These are phyloP conservation scores for Wolfiporia cocos DNA, from an alignment of 1,284 basidiomycete species.

Conservation along the genomic window DNA sequence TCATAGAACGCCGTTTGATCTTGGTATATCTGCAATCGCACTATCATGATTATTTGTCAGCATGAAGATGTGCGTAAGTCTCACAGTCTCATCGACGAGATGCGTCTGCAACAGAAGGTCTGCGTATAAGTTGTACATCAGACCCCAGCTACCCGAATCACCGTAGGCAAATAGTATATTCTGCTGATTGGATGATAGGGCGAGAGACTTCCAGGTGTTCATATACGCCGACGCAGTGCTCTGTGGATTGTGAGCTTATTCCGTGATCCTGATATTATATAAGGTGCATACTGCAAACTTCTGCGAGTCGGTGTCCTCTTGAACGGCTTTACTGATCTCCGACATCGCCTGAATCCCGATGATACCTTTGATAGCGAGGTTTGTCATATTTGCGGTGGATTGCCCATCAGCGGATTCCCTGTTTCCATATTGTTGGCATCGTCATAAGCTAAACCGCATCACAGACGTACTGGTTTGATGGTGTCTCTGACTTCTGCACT, in stretches of 20 bases:
- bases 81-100: slow-evolving; percentile 17
- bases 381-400: slow-evolving; percentile 55
- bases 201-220: slow-evolving; percentile 19
- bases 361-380: slow-evolving; percentile 71
- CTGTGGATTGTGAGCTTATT: too few species aligned
- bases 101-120: slow-evolving; percentile 44
- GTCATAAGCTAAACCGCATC: too few species aligned
- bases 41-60: background rate
- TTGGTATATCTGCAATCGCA: background rate
- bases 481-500: slow-evolving; percentile 50
- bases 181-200: slow-evolving; percentile 32
- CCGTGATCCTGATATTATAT: too few species aligned
- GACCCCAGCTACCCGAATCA: slow-evolving; percentile 43
- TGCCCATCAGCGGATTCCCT: slow-evolving; percentile 51
- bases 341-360: slow-evolving; percentile 65
- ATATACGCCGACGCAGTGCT: slow-evolving; percentile 11
- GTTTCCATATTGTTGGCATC: background rate
- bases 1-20: background rate
- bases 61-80: background rate
- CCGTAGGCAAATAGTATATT: slow-evolving; percentile 34
- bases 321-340: slow-evolving; percentile 44
- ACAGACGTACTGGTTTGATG: slow-evolving; percentile 41
- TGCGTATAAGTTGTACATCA: slow-evolving; percentile 62
- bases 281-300: slow-evolving; percentile 46
- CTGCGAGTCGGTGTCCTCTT: slow-evolving; percentile 34